phyloP scores from a whole-genome alignment of 441 rosid species.

The Euphorbia celastroides region DNA sequence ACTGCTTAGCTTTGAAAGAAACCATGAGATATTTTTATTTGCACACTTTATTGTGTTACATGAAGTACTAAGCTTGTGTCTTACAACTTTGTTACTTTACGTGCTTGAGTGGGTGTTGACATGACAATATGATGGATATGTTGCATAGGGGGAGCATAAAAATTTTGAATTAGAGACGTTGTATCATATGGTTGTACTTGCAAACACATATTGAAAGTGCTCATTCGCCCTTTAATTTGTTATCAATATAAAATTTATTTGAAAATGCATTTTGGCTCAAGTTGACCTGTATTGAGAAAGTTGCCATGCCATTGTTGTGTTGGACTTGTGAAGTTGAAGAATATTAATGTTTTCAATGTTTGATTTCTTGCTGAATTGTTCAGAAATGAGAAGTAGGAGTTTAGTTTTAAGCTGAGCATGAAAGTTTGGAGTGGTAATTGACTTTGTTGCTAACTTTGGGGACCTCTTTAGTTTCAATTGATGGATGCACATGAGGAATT shows the following conservation, averaged over 20 bases:
- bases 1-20: slow-evolving; percentile 2
- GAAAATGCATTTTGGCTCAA: not conserved
- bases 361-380: not conserved
- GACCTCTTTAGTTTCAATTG: too few relatives aligned
- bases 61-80: not conserved
- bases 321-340: not conserved
- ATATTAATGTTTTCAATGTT: not conserved
- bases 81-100: not conserved
- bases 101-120: not conserved
- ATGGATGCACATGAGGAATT: too few relatives aligned
- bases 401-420: not conserved
- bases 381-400: not conserved
- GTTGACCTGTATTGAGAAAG: not conserved
- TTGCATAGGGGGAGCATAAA: not conserved
- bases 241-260: not conserved
- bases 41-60: not conserved
- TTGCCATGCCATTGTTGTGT: not conserved
- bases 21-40: not conserved
- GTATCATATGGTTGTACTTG: not conserved
- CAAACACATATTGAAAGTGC: not conserved
- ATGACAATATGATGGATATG: not conserved
- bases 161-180: not conserved
- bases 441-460: too few relatives aligned
- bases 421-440: too few relatives aligned
- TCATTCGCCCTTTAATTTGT: not conserved